phyloP scores from a whole-genome alignment of 108 stramenopile genomes.

The Nitzschia putrida region DNA sequence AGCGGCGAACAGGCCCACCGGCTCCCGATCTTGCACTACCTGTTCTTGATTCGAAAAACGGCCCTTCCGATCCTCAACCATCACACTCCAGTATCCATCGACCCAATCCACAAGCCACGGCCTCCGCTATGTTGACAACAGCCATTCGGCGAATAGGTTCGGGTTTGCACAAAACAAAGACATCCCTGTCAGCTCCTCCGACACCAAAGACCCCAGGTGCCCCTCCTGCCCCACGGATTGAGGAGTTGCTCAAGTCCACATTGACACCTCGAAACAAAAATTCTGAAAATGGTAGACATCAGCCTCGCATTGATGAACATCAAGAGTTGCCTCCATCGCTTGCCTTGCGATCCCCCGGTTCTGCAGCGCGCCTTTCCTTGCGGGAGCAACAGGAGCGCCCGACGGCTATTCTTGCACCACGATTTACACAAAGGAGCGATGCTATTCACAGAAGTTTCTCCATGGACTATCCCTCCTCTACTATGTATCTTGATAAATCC shows the following conservation, averaged over 20 bases:
- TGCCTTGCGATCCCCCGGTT: conserved; percentile 48
- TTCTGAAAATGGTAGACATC: neutral
- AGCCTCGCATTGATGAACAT: neutral
- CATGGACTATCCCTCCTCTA: neutral
- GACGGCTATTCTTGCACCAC: conserved; percentile 11
- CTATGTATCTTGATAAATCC: neutral
- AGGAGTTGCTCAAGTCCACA: conserved; percentile 19
- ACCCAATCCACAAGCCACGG: neutral
- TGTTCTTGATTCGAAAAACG: neutral
- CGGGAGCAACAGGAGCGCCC: neutral
- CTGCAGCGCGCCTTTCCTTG: conserved; percentile 17
- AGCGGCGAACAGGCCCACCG: neutral
- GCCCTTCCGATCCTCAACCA: neutral
- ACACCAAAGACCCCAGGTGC: conserved; percentile 27
- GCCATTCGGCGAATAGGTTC: conserved; percentile 41
- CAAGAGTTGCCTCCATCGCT: conserved; percentile 29
- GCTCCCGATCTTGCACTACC: conserved; percentile 1
- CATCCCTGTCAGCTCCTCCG: conserved; percentile 40
- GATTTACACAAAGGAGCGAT: conserved; percentile 1
- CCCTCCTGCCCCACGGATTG: conserved; percentile 9
- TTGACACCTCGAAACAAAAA: neutral
- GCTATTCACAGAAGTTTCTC: neutral
- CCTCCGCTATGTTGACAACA: conserved; percentile 36
- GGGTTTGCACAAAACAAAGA: conserved; percentile 12
- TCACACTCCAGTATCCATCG: neutral